A percentile compares a stretch with the other conserved stretches of the same genome.
Evolutionary conservation across 495 filamentous ascomycete species (phyloP).

Genomic region (Tuber umbilicatum): DNA sequence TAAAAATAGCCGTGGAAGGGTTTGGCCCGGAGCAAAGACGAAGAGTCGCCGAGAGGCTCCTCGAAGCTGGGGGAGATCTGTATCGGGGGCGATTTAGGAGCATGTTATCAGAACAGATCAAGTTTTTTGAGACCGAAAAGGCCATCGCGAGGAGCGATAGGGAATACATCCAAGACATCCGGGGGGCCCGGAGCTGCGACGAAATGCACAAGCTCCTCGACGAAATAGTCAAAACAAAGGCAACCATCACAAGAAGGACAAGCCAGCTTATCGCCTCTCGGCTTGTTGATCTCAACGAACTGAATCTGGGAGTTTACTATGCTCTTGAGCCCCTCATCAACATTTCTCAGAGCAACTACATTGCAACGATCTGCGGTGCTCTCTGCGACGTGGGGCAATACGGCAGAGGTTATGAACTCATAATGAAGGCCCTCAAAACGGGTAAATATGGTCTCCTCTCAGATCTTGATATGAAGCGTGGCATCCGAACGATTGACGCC

Average conservation of each 20-base stretch:
- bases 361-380: slow-evolving; percentile 12
- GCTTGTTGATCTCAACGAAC: slow-evolving; percentile 15
- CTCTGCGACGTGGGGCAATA: slow-evolving; percentile 16
- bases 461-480: slow-evolving; percentile 16
- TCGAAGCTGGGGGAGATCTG: neutral
- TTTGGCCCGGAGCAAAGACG: slow-evolving; percentile 5
- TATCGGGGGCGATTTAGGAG: slow-evolving; percentile 15
- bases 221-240: slow-evolving; percentile 14
- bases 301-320: slow-evolving; percentile 14
- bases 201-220: slow-evolving; percentile 9
- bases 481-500: slow-evolving; percentile 20
- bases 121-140: slow-evolving; percentile 7
- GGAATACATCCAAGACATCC: neutral
- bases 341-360: slow-evolving; percentile 16
- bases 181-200: neutral
- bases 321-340: slow-evolving; percentile 22
- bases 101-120: slow-evolving; percentile 17
- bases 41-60: slow-evolving; percentile 4
- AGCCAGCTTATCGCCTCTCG: slow-evolving; percentile 23
- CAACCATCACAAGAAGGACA: slow-evolving; percentile 17
- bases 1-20: slow-evolving; percentile 23
- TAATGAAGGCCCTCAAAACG: slow-evolving; percentile 14
- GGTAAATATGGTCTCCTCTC: slow-evolving; percentile 25
- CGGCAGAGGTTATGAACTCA: slow-evolving; percentile 15
- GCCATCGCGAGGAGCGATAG: neutral